phyloP scores from a whole-genome alignment of 805 yeast species.

The Nakazawaea laoshanensis region DNA sequence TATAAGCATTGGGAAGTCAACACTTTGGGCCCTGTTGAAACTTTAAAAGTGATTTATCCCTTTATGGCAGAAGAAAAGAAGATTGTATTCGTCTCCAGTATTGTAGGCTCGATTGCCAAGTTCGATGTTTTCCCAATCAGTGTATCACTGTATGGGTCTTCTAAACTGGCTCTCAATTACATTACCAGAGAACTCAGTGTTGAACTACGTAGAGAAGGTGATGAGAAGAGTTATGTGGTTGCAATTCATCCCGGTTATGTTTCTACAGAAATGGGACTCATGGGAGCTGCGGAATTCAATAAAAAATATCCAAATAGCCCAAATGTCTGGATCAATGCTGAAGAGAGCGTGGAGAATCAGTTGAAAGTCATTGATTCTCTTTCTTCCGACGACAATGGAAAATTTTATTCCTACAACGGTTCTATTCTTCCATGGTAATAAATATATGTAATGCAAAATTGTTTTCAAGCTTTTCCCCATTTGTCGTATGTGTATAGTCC shows the following conservation, averaged over 20 bases:
- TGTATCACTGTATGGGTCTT: neutral
- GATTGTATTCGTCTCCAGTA: neutral
- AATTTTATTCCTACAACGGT: neutral
- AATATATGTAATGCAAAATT: too few species aligned
- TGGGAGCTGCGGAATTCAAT: neutral
- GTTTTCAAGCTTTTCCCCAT: constrained; percentile 48
- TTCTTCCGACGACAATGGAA: neutral
- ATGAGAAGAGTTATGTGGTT: too few species aligned
- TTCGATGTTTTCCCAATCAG: neutral
- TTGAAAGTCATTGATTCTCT: neutral
- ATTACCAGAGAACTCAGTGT: neutral
- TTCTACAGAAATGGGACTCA: neutral
- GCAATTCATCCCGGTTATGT: neutral
- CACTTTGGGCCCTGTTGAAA: neutral
- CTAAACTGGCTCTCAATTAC: neutral
- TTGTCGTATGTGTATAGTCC: constrained; percentile 69
- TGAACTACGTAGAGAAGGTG: too few species aligned
- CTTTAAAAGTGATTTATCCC: neutral
- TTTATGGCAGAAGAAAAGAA: neutral
- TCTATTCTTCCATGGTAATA: neutral
- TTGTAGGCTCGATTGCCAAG: neutral
- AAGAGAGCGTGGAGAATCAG: neutral
- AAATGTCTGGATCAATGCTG: neutral
- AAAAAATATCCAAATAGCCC: neutral
- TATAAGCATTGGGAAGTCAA: constrained; percentile 12